Evolutionary conservation across 768 basidiomycete species (phyloP).

Genomic region (Suillus cothurnatus): DNA sequence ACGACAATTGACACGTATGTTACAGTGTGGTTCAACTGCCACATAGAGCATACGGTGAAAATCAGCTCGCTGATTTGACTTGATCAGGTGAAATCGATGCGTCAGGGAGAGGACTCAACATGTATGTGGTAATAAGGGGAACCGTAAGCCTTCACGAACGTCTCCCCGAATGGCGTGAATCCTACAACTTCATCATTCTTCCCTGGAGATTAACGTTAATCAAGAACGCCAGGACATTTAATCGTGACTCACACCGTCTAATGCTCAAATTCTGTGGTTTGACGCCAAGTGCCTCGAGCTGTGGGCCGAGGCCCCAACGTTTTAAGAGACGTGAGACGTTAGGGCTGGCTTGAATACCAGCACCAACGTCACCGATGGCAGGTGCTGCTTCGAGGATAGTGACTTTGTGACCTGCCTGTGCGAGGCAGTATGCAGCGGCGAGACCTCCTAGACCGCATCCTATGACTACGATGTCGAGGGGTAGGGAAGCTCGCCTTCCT

Average conservation of each 20-base stretch:
- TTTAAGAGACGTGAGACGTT: constrained; percentile 48
- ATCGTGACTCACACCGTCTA: constrained; percentile 40
- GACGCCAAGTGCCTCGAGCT: constrained; percentile 41
- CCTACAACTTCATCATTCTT: constrained; percentile 37
- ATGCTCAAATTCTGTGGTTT: constrained; percentile 43
- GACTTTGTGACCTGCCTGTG: constrained; percentile 49
- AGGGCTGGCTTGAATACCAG: constrained; percentile 51
- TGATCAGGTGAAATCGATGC: neutral
- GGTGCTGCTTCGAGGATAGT: constrained; percentile 48
- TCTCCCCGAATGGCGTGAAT: constrained; percentile 37
- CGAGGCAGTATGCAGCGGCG: constrained; percentile 47
- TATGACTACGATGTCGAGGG: constrained; percentile 45
- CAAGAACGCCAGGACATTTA: neutral
- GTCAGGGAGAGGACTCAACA: constrained; percentile 19
- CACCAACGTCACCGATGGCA: constrained; percentile 47
- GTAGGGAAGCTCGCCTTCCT: constrained; percentile 23
- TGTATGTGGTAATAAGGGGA: constrained; percentile 40
- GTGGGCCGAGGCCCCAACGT: constrained; percentile 52
- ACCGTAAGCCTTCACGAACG: constrained; percentile 35
- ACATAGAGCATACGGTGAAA: constrained; percentile 43
- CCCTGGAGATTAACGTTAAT: constrained; percentile 19
- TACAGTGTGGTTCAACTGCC: constrained; percentile 38
- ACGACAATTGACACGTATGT: constrained; percentile 37
- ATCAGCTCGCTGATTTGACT: constrained; percentile 43
- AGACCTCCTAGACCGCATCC: constrained; percentile 57